Conservation (phyloP, 345 rosid species). For the Syzygium jambos region DNA sequence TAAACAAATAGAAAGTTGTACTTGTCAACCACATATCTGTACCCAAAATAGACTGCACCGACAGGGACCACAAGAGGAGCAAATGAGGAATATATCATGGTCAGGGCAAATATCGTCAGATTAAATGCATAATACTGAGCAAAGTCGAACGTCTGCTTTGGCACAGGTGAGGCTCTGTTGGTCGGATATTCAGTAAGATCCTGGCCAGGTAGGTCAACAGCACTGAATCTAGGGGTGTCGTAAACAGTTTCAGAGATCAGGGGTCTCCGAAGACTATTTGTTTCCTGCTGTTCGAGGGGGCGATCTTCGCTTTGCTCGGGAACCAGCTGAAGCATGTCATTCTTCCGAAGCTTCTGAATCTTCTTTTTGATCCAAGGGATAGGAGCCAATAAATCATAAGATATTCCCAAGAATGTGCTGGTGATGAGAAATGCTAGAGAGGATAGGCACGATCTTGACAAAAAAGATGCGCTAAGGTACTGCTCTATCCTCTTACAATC, state of each 20-base stretch:
- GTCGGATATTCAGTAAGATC: constrained; percentile 78
- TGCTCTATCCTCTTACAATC: constrained; percentile 96
- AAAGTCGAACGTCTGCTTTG: constrained; percentile 93
- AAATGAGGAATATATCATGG: constrained; percentile 86
- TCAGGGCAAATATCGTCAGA: constrained; percentile 85
- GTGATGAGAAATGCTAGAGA: constrained; percentile 89
- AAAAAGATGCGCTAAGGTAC: constrained; percentile 88
- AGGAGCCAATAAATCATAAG: constrained; percentile 85
- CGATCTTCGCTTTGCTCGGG: constrained; percentile 85
- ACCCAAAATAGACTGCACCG: constrained; percentile 89
- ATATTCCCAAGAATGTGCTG: constrained; percentile 91
- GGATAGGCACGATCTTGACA: constrained; percentile 89
- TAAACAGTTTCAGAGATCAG: constrained; percentile 54
- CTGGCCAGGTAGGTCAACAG: constrained; percentile 44
- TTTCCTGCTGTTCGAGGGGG: constrained; percentile 60
- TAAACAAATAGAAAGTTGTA: constrained; percentile 91
- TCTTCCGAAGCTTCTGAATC: constrained; percentile 74
- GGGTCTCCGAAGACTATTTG: constrained; percentile 58
- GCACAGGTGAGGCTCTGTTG: constrained; percentile 80
- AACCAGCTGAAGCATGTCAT: constrained; percentile 95
- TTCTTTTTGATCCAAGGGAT: constrained; percentile 96
- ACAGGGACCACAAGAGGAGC: constrained; percentile 94
- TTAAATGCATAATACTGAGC: constrained; percentile 95
- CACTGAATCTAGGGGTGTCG: constrained; percentile 47
- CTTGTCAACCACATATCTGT: constrained; percentile 90